A percentile compares a stretch with the other conserved stretches of the same genome.
These are phyloP conservation scores for Carex cristatella DNA, from an alignment of 176 grass and related monocot species.

Conservation along the genomic window DNA sequence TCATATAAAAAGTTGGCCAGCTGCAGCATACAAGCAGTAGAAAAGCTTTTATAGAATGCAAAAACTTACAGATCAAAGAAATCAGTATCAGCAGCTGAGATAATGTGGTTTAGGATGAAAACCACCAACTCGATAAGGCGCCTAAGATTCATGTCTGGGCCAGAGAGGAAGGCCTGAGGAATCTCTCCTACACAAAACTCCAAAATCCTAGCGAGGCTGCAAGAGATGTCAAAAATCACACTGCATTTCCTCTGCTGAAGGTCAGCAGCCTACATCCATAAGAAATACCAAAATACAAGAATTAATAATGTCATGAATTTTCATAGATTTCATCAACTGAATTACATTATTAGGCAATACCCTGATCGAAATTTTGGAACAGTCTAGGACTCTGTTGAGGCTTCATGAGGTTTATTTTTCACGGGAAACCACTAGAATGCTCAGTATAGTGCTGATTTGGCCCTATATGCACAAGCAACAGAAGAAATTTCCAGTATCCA, in stretches of 20 bases:
- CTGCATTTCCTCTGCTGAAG: conserved; percentile 82
- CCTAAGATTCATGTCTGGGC: conserved; percentile 79
- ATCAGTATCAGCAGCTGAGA: conserved; percentile 66
- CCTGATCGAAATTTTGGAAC: not conserved
- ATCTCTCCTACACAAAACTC: conserved; percentile 79
- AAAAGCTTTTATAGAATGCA: not conserved
- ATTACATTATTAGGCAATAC: not conserved
- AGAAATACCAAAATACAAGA: conserved; percentile 3
- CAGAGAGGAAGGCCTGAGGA: conserved; percentile 58
- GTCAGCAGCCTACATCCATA: conserved; percentile 50
- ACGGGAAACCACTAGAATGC: not conserved
- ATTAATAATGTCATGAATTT: not conserved
- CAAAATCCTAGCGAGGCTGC: conserved; percentile 65
- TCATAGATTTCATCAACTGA: not conserved
- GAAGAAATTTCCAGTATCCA: not conserved
- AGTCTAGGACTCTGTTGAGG: not conserved
- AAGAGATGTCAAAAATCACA: conserved; percentile 84
- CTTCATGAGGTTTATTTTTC: not conserved
- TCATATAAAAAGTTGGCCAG: not conserved
- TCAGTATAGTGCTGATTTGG: not conserved
- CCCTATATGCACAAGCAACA: not conserved
- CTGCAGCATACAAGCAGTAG: not conserved
- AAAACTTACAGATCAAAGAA: conserved; percentile 88
- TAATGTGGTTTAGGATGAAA: conserved; percentile 85
- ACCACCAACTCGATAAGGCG: conserved; percentile 72